Base-by-base conservation (phyloP, 225 moss, liverwort and hornwort genomes). In the Rhytidiadelphus loreus region DNA sequence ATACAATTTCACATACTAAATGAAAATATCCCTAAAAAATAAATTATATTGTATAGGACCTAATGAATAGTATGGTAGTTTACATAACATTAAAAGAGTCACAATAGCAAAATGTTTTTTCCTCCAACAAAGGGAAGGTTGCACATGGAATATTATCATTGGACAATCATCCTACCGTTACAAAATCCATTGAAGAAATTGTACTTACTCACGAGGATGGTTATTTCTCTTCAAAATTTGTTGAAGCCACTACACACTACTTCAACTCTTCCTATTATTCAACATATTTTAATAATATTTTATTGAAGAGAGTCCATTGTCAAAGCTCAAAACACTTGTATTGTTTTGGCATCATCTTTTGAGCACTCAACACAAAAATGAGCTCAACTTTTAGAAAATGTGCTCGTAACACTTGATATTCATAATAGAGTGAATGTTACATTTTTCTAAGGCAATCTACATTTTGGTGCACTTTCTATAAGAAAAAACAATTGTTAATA, bases 401-500 rank as follows among this genome's bases (percentile, higher is more conserved):
- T 25, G 3, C 5, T 41, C 1, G 0, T 14, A 14, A 25, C 6
- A 41, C 8, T 41, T 70, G 41, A 15, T 41, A 71, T 25, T 43
- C 43, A 71, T 26, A 26, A 2, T 43, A 0, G 5, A 9, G 2
- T 26, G 5, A 8, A 71, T 0, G 2, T 9, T 24, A 25, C 11
- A 43, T 26, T 71, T 15, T 26, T 16, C n/a, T 71, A 8, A 25
- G 0, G 8, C 16, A 25, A 5, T 70, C 4, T 1, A 43, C 15
- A 41, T 41, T 43, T 70, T 70, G 41, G 39, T 41, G 2, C 41
- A 39, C 8, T 69, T 41, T 70, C 41, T 41, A 41, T 7, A 13
- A 69, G 8, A 41, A 70, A 70, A 8, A 39, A 69, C 7, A 43
- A 41, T 25, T 2, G 15, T 25, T 8, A 70, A 8, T 70, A 70